Base-by-base conservation (phyloP, 2,329 filamentous ascomycete species). In the Diplodia mutila region DNA sequence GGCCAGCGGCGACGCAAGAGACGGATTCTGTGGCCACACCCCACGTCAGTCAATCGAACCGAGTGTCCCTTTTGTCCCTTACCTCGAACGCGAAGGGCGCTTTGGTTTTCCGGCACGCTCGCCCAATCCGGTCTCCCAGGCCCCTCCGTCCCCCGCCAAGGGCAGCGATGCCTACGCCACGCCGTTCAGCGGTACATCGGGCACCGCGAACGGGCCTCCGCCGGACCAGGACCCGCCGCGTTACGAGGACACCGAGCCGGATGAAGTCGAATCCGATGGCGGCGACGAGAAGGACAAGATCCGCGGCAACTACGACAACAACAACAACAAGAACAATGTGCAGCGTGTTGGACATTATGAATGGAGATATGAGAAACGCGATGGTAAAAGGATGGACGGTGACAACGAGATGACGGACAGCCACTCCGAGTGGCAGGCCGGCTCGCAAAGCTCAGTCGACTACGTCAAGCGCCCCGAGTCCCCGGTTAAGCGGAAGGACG, bases 1-100 rank as follows among this genome's bases (percentile, higher is more conserved):
- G 12, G 61, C 27, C 14, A 70, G 57, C 2, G 63, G 49, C 1
- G 68, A 7, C 9, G 69, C 69, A 75, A 72, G 69, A 72, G 67
- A 66, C 8, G 4, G 9, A n/a, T 27, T 5, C 29, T 18, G 39
- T 6, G 7, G 7, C 6, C 14, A 42, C 42, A 14, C 42, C 7
- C n/a, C 18, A 21, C 14, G 42, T 21, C n/a, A 37, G 11, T 42
- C 39, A 6, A 18, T 42, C 16, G 39, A 42, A 42, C 39, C 39
- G 18, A 16, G 16, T n/a, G 18, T 7, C 39, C 39, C 39, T n/a
- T 16, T 16, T n/a, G 18, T 18, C 39, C 39, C 39, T 21, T 46
- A 46, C 42, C 42, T 46, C 9, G 53, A 32, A 14, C 8, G 18
- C 8, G 32, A 39, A n/a, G 6, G 39, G 2, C 27, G 39, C 57